phyloP scores from a whole-genome alignment of 345 rosid genomes.

The Lagerstroemia speciosa region DNA sequence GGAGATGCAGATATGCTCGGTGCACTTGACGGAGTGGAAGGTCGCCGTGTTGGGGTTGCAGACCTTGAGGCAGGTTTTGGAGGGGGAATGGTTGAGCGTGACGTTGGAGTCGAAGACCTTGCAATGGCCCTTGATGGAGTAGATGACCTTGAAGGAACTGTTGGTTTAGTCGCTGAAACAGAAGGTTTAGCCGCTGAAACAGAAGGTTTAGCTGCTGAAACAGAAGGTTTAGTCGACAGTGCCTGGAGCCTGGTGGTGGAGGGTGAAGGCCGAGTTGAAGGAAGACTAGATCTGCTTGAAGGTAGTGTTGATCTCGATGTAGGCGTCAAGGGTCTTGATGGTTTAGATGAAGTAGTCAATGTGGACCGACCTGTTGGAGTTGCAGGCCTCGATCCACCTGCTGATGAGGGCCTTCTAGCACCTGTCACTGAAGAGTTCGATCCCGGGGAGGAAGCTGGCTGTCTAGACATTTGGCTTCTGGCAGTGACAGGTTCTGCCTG shows the following conservation, averaged over 20 bases:
- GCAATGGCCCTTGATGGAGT: conserved; percentile 80
- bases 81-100: conserved; percentile 63
- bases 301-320: conserved; percentile 65
- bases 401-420: conserved; percentile 82
- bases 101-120: conserved; percentile 82
- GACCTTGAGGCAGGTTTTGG: conserved; percentile 67
- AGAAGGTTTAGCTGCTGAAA: conserved; percentile 34
- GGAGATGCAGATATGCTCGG: conserved; percentile 40
- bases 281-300: conserved; percentile 37
- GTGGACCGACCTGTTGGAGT: conserved; percentile 81
- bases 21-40: conserved; percentile 53
- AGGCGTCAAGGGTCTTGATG: conserved; percentile 79
- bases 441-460: conserved; percentile 63
- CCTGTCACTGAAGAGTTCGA: conserved; percentile 49
- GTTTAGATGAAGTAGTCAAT: conserved; percentile 40
- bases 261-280: conserved; percentile 25
- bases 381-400: conserved; percentile 88
- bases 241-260: conserved; percentile 32
- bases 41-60: conserved; percentile 80
- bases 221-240: conserved; percentile 29
- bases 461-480: conserved; percentile 51
- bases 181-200: conserved; percentile 31
- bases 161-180: conserved; percentile 32
- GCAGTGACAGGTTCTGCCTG: conserved; percentile 51
- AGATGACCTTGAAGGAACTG: conserved; percentile 64